Evolutionary conservation across 2,329 filamentous ascomycete genomes (phyloP).

Genomic region (Blastomyces emzantsi): DNA sequence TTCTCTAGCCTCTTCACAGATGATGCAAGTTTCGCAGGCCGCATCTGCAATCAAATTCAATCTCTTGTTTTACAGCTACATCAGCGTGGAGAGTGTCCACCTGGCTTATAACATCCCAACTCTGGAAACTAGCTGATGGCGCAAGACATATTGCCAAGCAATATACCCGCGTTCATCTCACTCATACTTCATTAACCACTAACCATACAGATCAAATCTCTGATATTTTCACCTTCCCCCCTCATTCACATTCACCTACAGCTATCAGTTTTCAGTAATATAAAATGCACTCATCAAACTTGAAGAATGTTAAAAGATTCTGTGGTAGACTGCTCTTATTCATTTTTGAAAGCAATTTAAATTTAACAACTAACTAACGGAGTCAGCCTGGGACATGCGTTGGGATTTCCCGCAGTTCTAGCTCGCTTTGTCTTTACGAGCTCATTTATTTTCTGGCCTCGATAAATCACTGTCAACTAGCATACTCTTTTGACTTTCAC

Average conservation of each 20-base stretch:
- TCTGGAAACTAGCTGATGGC: background rate
- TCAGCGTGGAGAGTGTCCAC: background rate
- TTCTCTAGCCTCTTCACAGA: background rate
- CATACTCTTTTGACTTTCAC: background rate
- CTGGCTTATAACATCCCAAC: background rate
- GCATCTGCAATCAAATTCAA: background rate
- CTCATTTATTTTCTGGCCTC: too few species aligned
- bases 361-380: too few species aligned
- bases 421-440: too few species aligned
- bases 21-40: background rate
- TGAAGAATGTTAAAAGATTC: too few species aligned
- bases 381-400: too few species aligned
- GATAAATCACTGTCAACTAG: background rate
- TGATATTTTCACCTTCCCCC: background rate
- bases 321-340: too few species aligned
- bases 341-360: too few species aligned
- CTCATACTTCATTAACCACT: background rate
- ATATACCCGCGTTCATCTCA: background rate
- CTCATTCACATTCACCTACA: background rate
- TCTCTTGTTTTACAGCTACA: background rate
- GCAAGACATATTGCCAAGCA: background rate
- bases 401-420: too few species aligned
- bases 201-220: constrained; percentile 2
- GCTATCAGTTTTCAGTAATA: too few species aligned
- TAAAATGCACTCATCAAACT: too few species aligned